phyloP scores from a whole-genome alignment of 305 asterid species.

The Stenogyne calaminthoides region DNA sequence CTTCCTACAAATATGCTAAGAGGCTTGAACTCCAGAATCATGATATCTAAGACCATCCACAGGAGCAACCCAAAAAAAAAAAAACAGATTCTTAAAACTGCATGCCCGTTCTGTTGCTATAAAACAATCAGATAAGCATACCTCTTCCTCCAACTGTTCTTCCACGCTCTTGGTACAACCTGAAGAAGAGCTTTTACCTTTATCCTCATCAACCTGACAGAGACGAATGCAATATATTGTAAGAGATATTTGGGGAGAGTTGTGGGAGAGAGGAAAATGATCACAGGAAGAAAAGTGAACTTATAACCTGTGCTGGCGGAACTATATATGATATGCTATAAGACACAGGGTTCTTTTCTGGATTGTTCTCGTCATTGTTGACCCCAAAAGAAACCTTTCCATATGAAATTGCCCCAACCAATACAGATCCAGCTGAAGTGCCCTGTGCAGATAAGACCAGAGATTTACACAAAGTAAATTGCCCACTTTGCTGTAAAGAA shows the following conservation, averaged over 20 bases:
- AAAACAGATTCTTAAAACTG: not conserved
- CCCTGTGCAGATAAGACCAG: slow-evolving; percentile 58
- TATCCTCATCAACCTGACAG: slow-evolving; percentile 74
- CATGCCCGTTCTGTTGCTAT: slow-evolving; percentile 10
- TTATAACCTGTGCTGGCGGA: slow-evolving; percentile 79
- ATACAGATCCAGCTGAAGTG: slow-evolving; percentile 74
- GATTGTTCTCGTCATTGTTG: slow-evolving; percentile 55
- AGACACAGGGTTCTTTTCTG: slow-evolving; percentile 68
- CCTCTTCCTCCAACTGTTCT: slow-evolving; percentile 91
- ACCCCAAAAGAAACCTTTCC: slow-evolving; percentile 70
- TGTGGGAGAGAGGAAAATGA: not conserved
- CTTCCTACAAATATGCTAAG: not conserved
- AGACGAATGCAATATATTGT: slow-evolving; percentile 22
- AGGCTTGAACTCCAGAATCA: slow-evolving; percentile 19
- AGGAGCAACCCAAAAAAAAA: not conserved
- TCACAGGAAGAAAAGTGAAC: slow-evolving; percentile 28
- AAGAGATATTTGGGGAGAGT: too few species aligned
- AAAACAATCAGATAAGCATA: slow-evolving; percentile 35
- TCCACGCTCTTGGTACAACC: slow-evolving; percentile 61
- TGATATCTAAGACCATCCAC: slow-evolving; percentile 19
- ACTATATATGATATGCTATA: slow-evolving; percentile 70
- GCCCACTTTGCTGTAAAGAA: slow-evolving; percentile 20
- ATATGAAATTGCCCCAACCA: slow-evolving; percentile 80
- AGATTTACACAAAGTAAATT: slow-evolving; percentile 8
- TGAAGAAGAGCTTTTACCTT: slow-evolving; percentile 61